phyloP scores from a whole-genome alignment of 2,329 filamentous ascomycete species.

The Fusarium humuli region DNA sequence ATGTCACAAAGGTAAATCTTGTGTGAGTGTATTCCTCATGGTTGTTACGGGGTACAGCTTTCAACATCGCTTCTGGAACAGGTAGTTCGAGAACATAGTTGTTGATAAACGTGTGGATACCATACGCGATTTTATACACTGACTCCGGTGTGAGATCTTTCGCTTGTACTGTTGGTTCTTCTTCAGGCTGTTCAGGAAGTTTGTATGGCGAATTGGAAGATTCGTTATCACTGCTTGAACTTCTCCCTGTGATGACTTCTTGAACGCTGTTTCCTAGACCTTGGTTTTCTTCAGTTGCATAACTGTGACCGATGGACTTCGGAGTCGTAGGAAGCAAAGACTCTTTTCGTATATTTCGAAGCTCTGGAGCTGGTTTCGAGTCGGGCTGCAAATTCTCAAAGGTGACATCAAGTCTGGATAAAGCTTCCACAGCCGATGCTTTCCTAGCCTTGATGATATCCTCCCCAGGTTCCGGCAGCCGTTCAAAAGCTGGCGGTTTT shows the following conservation, averaged over 20 bases:
- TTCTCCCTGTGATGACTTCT: fast-evolving
- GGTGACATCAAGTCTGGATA: neutral
- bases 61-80: neutral
- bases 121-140: neutral
- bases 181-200: too few relatives aligned
- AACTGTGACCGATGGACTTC: neutral
- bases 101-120: fast-evolving
- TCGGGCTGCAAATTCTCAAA: neutral
- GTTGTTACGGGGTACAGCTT: neutral
- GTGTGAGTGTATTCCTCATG: neutral
- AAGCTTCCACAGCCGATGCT: fast-evolving
- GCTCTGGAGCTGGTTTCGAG: neutral
- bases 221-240: neutral
- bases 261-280: fast-evolving
- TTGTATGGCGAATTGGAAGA: fast-evolving
- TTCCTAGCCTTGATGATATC: fast-evolving
- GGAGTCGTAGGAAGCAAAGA: neutral
- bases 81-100: neutral
- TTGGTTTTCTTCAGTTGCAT: neutral
- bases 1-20: constrained; percentile 7
- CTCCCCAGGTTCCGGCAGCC: neutral
- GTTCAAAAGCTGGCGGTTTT: neutral
- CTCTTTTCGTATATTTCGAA: neutral
- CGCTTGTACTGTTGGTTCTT: fast-evolving
- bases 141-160: neutral